phyloP scores from a whole-genome alignment of 108 stramenopile species.

The Hondaea fermentalgiana region DNA sequence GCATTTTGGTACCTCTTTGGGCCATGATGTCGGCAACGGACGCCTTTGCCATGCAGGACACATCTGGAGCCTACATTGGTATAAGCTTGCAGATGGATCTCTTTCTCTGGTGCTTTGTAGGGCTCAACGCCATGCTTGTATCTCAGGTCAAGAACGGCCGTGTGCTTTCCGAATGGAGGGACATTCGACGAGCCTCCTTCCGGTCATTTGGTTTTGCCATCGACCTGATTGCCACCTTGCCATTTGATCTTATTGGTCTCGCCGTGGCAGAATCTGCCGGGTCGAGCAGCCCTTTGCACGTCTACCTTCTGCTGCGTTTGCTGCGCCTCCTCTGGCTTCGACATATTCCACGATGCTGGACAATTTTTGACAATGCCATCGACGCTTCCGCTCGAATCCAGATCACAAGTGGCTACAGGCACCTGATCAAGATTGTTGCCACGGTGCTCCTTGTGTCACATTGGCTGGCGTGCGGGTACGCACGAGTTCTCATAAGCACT shows the following conservation, averaged over 20 bases:
- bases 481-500: not conserved
- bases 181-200: not conserved
- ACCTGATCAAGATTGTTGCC: not conserved
- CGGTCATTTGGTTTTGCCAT: not conserved
- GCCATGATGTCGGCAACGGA: not conserved
- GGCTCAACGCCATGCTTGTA: not conserved
- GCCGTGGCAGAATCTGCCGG: not conserved
- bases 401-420: not conserved
- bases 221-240: not conserved
- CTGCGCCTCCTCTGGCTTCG: not conserved
- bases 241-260: not conserved
- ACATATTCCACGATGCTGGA: not conserved
- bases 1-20: constrained; percentile 29
- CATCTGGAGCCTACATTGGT: not conserved
- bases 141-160: not conserved
- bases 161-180: not conserved
- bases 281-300: not conserved
- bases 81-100: not conserved
- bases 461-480: constrained; percentile 18
- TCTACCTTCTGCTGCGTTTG: not conserved
- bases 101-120: not conserved
- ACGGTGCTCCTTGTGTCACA: not conserved
- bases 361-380: not conserved
- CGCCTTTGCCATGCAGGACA: not conserved
- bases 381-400: not conserved